These are phyloP conservation scores for Podila minutissima DNA, from an alignment of 192 early-diverging fungal species.

Conservation along the genomic window DNA sequence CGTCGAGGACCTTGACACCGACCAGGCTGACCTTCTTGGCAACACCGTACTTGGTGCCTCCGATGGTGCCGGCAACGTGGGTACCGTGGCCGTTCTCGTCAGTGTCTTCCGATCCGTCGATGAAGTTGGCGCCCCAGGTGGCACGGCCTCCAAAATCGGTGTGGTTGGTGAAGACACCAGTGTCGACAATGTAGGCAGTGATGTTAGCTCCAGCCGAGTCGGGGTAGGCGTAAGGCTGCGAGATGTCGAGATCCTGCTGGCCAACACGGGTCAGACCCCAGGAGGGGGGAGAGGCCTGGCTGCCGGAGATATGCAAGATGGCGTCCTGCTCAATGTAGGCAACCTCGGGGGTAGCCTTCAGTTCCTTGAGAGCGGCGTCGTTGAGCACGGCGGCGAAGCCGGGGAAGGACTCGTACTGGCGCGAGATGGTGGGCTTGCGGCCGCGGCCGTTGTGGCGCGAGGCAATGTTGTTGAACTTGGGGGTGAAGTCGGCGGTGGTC, in stretches of 20 bases:
- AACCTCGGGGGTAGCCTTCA: slow-evolving; percentile 17
- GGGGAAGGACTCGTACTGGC: neutral
- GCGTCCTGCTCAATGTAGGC: slow-evolving; percentile 40
- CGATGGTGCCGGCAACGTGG: slow-evolving; percentile 66
- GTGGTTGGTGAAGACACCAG: slow-evolving; percentile 58
- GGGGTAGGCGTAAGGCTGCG: slow-evolving; percentile 39
- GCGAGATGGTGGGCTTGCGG: neutral
- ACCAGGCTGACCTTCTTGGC: slow-evolving; percentile 69
- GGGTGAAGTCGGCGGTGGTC: neutral
- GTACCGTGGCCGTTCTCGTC: slow-evolving; percentile 68
- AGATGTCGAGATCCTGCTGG: slow-evolving; percentile 48
- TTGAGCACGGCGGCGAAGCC: slow-evolving; percentile 21
- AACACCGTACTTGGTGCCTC: slow-evolving; percentile 66
- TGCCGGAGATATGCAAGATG: slow-evolving; percentile 15
- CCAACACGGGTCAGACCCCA: slow-evolving; percentile 64
- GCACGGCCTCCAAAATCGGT: slow-evolving; percentile 63
- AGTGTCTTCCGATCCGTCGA: slow-evolving; percentile 18
- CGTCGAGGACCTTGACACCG: slow-evolving; percentile 69
- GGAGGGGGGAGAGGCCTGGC: slow-evolving; percentile 34
- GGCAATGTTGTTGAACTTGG: slow-evolving; percentile 7
- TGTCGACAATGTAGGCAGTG: slow-evolving; percentile 60
- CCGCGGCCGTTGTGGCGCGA: neutral
- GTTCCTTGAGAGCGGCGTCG: slow-evolving; percentile 23
- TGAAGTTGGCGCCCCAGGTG: slow-evolving; percentile 48
- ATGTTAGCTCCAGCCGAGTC: slow-evolving; percentile 45